Evolutionary conservation across 495 filamentous ascomycete species (phyloP).

Genomic region (Tuber brumale): DNA sequence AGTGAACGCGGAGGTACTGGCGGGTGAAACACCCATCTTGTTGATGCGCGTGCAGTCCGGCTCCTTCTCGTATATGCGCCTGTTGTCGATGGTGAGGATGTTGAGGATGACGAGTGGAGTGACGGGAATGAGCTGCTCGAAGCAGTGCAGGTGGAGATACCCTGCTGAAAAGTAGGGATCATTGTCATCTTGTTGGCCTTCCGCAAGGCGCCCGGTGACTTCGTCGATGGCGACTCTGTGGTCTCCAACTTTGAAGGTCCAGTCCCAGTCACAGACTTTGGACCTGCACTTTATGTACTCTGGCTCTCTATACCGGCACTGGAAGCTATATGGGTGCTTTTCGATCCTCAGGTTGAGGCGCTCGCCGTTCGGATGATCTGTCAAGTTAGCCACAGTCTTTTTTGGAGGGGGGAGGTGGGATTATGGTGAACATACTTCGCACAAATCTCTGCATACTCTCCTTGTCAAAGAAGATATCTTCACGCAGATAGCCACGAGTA

Average conservation of each 20-base stretch:
- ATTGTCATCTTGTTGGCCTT: constrained; percentile 17
- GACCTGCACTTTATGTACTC: constrained; percentile 27
- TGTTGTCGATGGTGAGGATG: constrained; percentile 24
- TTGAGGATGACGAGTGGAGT: constrained; percentile 16
- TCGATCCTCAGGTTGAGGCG: constrained; percentile 32
- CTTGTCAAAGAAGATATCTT: constrained; percentile 14
- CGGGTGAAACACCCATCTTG: constrained; percentile 21
- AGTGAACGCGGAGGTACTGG: constrained; percentile 13
- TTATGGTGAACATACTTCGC: constrained; percentile 8
- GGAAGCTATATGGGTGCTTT: constrained; percentile 34
- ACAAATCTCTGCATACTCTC: constrained; percentile 17
- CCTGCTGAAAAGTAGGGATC: constrained; percentile 36
- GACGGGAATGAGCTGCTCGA: constrained; percentile 30
- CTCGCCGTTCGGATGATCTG: constrained; percentile 32
- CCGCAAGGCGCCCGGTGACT: constrained; percentile 23
- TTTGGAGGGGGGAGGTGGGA: no score
- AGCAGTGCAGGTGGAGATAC: constrained; percentile 34
- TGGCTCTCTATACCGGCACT: constrained; percentile 16
- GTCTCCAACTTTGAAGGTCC: constrained; percentile 22
- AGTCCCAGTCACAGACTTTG: constrained; percentile 9
- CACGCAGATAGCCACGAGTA: constrained; percentile 19
- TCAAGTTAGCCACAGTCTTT: constrained; percentile 3
- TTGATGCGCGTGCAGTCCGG: constrained; percentile 13
- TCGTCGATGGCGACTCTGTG: constrained; percentile 36
- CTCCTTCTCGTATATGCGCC: constrained; percentile 1